Evolutionary conservation across 2,329 filamentous ascomycete genomes (phyloP), one percentile per base, ranked within the genome.

Genomic region (Pseudogymnoascus verrucosus): DNA sequence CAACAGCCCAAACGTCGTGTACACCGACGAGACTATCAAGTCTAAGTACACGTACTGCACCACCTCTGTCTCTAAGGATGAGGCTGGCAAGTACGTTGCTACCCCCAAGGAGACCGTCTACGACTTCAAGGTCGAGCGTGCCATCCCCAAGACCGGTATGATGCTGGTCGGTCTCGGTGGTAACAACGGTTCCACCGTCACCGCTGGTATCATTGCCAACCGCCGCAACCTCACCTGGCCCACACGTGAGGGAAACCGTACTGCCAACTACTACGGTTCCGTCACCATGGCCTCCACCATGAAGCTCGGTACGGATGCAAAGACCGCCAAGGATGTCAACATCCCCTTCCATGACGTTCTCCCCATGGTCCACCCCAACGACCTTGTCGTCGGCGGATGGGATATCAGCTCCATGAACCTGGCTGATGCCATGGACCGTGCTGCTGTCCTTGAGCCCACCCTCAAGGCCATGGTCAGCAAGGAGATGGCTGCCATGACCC

Each of bases 81-180:
- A 82, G 70, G 81, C 88, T 71, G 93, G 92, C 76, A 89, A 89
- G 77, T 88, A 89, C 76, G 84, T 93, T 65, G 95, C 92, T 66
- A 88, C 85, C 66, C 95, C 95, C 72, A 90, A 90, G 78, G 89
- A 96, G 79, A 95, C 90, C 67, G 80, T 88, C 70, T 99, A 98
- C 77, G 89, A 97, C 82, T 98, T 99, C 89, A 96, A 96, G 84
- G 90, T 95, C 73, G 89, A 96, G 76, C 91, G 93, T 76, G 90
- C 90, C 78, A 85, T 98, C 65, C 91, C 92, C 78, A 96, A 93
- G 83, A 85, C 91, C 70, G 95, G 95, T 74, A 85, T 97, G 81
- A 98, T 99, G 95, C 84, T 99, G 69, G 93, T 99, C 69, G 95
- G 95, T 68, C 93, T 89, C 87, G 95, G 95, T 78, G 95, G 95